Evolutionary conservation across 768 basidiomycete genomes (phyloP).

Genomic region (Boletus sp.): DNA sequence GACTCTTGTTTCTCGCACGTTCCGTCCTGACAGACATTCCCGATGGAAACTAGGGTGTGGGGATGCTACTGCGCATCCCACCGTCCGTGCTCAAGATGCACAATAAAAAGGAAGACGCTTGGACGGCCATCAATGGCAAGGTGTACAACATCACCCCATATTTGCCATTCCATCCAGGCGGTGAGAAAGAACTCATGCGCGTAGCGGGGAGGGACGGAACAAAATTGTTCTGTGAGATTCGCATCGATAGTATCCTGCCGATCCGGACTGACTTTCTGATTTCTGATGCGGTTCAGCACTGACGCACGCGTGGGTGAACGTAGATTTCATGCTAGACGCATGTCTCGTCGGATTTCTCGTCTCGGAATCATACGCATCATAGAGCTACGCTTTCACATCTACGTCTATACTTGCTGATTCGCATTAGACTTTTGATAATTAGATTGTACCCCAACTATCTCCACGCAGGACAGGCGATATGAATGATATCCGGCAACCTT

Average conservation of each 20-base stretch:
- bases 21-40: neutral
- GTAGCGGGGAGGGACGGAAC: conserved; percentile 95
- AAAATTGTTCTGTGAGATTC: conserved; percentile 79
- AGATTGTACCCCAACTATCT: neutral
- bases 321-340: conserved; percentile 92
- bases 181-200: conserved; percentile 91
- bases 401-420: neutral
- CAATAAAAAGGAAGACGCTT: conserved; percentile 83
- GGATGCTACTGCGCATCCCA: conserved; percentile 65
- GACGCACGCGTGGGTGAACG: conserved; percentile 96
- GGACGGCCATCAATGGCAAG: conserved; percentile 89
- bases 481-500: neutral
- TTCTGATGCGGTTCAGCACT: conserved; percentile 47
- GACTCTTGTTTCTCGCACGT: neutral
- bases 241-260: neutral
- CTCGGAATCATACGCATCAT: conserved; percentile 54
- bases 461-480: neutral
- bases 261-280: conserved; percentile 1
- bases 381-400: conserved; percentile 14
- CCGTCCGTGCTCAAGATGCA: conserved; percentile 78
- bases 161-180: conserved; percentile 89
- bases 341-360: conserved; percentile 92
- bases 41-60: conserved; percentile 57
- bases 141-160: conserved; percentile 98
- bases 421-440: neutral